Evolutionary conservation across 768 basidiomycete species (phyloP), one percentile per base, ranked within the genome.

Genomic region (Steccherinum ochraceum): DNA sequence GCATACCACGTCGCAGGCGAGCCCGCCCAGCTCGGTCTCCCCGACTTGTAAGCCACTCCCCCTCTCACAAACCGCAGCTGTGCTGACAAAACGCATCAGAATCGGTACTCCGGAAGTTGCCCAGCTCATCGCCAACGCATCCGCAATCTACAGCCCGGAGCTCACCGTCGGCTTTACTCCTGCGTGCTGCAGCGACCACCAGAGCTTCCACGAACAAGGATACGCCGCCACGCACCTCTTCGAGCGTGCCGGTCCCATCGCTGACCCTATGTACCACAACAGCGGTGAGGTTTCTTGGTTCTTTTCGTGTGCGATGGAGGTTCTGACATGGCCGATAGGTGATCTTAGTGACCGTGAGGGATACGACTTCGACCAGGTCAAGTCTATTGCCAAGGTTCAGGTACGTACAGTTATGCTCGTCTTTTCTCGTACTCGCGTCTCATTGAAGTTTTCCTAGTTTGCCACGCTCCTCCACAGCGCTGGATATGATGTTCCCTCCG

Each of bases 201-300:
- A 91, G 85, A 84, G 85, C 26, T 90, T 91, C 78, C 77, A 86
- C 54, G 70, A 84, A 48, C 83, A 85, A 60, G 93, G 92, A 13
- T 94, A 83, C 73, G 83, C 92, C 5, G 78, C 93, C 0, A 89
- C 89, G 0, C 86, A 90, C 57, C 80, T 95, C 16, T 95, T 93
- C 60, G 93, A 94, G 61, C 83, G 90, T 42, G 87, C 84, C 0
- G 92, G 90, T 4, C 80, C 79, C 10, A 92, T 96, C 61, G 82
- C 76, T 16, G 92, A 93, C 64, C 90, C 90, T 10, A 89, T 88
- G 84, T 93, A 92, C 62, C 89, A 92, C 65, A 90, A 89, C 64
- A 84, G 83, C 60, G 83, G 86, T 81, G 53, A 24, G 73, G 60
- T 3, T 16, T 45, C 20, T 16, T n/a, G n/a, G n/a, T n/a, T n/a